A percentile compares a stretch with the other conserved stretches of the same genome.
phyloP scores from a whole-genome alignment of 2,329 filamentous ascomycete species.

The Atkinsonella hypoxylon region DNA sequence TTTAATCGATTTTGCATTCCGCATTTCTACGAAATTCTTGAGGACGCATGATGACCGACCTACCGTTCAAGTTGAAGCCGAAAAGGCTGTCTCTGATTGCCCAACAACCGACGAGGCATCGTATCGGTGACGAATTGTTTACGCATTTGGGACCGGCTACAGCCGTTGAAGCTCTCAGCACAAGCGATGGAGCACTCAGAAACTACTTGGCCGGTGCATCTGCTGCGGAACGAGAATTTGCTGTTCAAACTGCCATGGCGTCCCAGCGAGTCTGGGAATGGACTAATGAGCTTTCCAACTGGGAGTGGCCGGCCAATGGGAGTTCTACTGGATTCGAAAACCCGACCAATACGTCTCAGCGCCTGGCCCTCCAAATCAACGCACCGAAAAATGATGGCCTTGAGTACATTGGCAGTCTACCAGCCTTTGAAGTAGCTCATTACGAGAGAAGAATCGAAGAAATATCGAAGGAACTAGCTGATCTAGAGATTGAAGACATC shows the following conservation, averaged over 20 bases:
- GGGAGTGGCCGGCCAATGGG: constrained; percentile 41
- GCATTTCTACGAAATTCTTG: neutral
- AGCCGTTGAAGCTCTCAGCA: constrained; percentile 47
- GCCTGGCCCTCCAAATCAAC: constrained; percentile 19
- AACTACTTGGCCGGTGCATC: constrained; percentile 52
- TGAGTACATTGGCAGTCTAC: constrained; percentile 59
- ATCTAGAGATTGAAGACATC: constrained; percentile 70
- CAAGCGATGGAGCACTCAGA: constrained; percentile 39
- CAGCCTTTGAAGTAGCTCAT: constrained; percentile 45
- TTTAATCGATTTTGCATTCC: neutral
- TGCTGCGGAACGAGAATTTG: constrained; percentile 56
- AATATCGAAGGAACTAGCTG: constrained; percentile 57
- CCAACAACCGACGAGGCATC: constrained; percentile 33
- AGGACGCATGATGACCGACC: constrained; percentile 21
- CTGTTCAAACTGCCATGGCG: constrained; percentile 55
- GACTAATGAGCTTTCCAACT: constrained; percentile 56
- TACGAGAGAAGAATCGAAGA: constrained; percentile 66
- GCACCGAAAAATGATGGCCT: constrained; percentile 14
- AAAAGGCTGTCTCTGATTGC: constrained; percentile 20
- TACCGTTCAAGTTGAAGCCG: constrained; percentile 20
- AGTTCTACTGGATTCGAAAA: constrained; percentile 43
- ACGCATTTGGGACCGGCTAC: constrained; percentile 47
- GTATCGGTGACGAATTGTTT: constrained; percentile 45
- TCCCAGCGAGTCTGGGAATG: constrained; percentile 62
- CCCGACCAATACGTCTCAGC: constrained; percentile 30